A percentile compares a stretch with the other conserved stretches of the same genome.
Evolutionary conservation across 768 basidiomycete genomes (phyloP).

Genomic region (Phlebiopsis gigantea): DNA sequence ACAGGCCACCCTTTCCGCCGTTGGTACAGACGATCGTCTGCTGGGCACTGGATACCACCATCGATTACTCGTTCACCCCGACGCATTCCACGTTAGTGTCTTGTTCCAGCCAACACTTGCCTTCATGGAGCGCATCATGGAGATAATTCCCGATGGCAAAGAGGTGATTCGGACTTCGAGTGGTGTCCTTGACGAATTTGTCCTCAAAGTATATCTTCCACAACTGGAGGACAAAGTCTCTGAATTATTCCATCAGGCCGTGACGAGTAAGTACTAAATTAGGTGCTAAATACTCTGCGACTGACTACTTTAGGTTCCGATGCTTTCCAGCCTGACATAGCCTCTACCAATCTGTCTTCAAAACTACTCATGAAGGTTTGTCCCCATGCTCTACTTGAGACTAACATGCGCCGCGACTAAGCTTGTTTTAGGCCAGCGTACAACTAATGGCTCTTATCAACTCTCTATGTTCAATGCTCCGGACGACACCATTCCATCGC

Average conservation of each 20-base stretch:
- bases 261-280: constrained; percentile 48
- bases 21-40: constrained; percentile 69
- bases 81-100: constrained; percentile 91
- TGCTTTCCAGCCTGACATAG: constrained; percentile 80
- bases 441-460: constrained; percentile 87
- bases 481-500: constrained; percentile 87
- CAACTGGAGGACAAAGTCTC: constrained; percentile 94
- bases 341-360: constrained; percentile 55
- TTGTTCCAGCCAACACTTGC: constrained; percentile 92
- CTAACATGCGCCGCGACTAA: background rate
- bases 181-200: constrained; percentile 85
- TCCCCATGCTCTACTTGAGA: background rate
- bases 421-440: constrained; percentile 57
- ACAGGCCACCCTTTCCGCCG: constrained; percentile 53
- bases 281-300: constrained; percentile 2
- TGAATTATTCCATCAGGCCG: constrained; percentile 77
- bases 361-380: constrained; percentile 78
- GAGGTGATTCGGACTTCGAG: constrained; percentile 64
- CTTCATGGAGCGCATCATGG: constrained; percentile 71
- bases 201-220: constrained; percentile 86
- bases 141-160: constrained; percentile 66
- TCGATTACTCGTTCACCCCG: constrained; percentile 78
- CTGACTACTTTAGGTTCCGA: constrained; percentile 53
- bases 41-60: constrained; percentile 76
- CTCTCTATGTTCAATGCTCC: constrained; percentile 86